Conservation (phyloP, 176 grass and related monocot genomes). For the Urochloa ruziziensis region DNA sequence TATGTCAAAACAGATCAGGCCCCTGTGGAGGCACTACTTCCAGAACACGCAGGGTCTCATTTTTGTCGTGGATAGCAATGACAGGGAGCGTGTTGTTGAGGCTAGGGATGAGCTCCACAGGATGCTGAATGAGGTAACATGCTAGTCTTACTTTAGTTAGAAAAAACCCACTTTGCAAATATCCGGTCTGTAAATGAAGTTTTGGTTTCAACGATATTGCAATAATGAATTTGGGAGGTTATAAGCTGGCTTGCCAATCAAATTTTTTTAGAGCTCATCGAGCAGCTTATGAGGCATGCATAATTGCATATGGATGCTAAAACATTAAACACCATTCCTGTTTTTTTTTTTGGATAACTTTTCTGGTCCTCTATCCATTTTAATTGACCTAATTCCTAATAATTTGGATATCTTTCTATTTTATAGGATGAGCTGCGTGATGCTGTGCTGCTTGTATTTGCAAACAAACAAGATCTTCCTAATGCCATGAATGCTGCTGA, state of each 20-base stretch:
- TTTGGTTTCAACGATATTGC: neutral
- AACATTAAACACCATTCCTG: neutral
- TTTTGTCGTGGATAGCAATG: conserved; percentile 93
- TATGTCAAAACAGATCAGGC: conserved; percentile 69
- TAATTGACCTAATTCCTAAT: neutral
- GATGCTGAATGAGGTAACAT: conserved; percentile 80
- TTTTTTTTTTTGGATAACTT: conserved; percentile 1
- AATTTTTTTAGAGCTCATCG: neutral
- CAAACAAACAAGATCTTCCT: conserved; percentile 93
- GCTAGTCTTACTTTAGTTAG: conserved; percentile 11
- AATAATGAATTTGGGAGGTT: neutral
- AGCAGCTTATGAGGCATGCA: neutral
- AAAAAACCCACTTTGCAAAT: neutral
- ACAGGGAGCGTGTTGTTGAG: conserved; percentile 90
- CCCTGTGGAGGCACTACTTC: conserved; percentile 94
- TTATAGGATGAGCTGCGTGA: conserved; percentile 82
- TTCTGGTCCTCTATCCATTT: neutral
- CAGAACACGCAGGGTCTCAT: conserved; percentile 90
- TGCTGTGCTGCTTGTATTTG: conserved; percentile 83
- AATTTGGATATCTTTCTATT: neutral
- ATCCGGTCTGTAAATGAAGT: neutral
- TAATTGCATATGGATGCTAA: neutral
- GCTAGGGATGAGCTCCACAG: conserved; percentile 85
- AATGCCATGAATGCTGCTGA: conserved; percentile 97
- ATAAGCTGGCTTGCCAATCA: neutral